Conservation (phyloP, 148 eudicot species). For the Heliamphora exappendiculata region DNA sequence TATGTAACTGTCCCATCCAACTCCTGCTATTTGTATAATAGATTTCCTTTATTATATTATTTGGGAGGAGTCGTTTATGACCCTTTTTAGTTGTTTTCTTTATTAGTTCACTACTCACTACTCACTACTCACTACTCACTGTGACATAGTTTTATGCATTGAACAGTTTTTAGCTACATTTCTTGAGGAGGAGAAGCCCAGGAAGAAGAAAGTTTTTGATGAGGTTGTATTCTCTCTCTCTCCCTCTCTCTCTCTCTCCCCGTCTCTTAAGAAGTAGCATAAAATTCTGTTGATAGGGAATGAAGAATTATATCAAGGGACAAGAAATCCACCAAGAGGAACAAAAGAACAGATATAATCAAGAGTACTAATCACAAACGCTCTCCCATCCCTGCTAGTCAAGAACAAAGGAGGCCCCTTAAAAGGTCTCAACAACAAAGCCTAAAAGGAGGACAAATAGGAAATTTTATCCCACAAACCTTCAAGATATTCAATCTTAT, state of each 20-base stretch:
- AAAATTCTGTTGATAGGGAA: not conserved
- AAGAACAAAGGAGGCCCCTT: not conserved
- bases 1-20: too few species aligned
- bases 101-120: too few species aligned
- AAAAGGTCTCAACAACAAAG: not conserved
- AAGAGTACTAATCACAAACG: not conserved
- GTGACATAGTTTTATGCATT: not conserved
- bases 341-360: not conserved
- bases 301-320: not conserved
- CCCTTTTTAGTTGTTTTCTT: not conserved
- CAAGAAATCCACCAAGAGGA: not conserved
- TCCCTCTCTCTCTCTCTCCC: not conserved
- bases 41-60: not conserved
- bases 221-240: conserved; percentile 44
- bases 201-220: conserved; percentile 32
- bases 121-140: too few species aligned
- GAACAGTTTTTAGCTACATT: conserved; percentile 46
- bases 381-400: not conserved
- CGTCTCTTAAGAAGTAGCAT: not conserved
- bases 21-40: too few species aligned
- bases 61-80: not conserved
- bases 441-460: not conserved
- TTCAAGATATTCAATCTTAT: not conserved
- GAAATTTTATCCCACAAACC: not conserved
- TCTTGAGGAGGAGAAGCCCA: conserved; percentile 54